Percentiles rank a stretch among this genome's conserved stretches.
These are phyloP conservation scores for Aspergillus conjunctus DNA, from an alignment of 495 filamentous ascomycete genomes.

Conservation along the genomic window DNA sequence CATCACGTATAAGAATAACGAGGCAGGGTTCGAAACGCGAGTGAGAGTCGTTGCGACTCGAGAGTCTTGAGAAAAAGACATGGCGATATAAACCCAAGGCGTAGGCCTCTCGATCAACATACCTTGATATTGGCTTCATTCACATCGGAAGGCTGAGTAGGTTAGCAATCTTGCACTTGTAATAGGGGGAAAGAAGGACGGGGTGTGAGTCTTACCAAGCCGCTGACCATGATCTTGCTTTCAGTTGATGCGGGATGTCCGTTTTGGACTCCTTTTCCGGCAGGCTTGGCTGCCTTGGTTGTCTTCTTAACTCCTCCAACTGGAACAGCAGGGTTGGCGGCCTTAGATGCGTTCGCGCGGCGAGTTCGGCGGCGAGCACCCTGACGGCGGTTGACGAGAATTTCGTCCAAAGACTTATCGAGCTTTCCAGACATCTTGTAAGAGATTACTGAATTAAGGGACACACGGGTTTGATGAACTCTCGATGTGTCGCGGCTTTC, in stretches of 20 bases:
- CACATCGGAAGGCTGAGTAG: constrained; percentile 82
- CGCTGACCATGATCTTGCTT: constrained; percentile 97
- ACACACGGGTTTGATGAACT: constrained; percentile 11
- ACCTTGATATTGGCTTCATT: constrained; percentile 97
- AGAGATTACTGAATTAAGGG: background rate
- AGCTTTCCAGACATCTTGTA: constrained; percentile 83
- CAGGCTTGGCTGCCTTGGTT: constrained; percentile 60
- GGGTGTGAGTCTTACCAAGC: constrained; percentile 73
- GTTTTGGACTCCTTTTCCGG: constrained; percentile 65
- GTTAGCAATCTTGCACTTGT: constrained; percentile 49
- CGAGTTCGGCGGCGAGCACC: constrained; percentile 57
- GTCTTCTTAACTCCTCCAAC: constrained; percentile 88
- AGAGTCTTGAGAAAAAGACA: constrained; percentile 49
- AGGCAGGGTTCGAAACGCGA: constrained; percentile 38
- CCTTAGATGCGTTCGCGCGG: constrained; percentile 53
- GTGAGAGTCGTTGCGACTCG: constrained; percentile 43
- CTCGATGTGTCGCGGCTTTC: constrained; percentile 12
- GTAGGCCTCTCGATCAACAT: constrained; percentile 77
- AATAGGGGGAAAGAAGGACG: background rate
- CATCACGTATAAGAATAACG: constrained; percentile 32
- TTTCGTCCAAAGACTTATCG: constrained; percentile 93
- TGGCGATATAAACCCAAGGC: constrained; percentile 58
- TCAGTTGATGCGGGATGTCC: constrained; percentile 63
- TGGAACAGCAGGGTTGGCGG: constrained; percentile 59
- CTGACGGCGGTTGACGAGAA: constrained; percentile 75